Evolutionary conservation across 192 early-diverging fungal species (phyloP).

Genomic region (Umbelopsis vinacea): DNA sequence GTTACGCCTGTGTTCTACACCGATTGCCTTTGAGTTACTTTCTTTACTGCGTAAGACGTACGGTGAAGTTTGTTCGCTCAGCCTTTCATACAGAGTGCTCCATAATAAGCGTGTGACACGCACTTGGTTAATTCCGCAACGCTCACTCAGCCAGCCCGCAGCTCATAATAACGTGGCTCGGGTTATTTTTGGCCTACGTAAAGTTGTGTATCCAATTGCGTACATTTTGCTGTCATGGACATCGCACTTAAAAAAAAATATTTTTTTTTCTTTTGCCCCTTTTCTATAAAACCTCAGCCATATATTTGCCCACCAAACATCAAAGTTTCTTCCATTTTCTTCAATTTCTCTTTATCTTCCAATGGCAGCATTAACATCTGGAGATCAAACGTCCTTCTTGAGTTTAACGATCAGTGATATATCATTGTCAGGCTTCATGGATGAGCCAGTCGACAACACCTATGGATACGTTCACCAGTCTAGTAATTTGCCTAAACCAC

Average conservation of each 20-base stretch:
- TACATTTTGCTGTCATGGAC: not conserved
- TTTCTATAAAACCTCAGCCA: not conserved
- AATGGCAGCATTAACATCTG: slow-evolving; percentile 14
- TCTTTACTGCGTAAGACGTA: too few species aligned
- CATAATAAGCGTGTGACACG: too few species aligned
- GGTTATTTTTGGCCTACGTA: not conserved
- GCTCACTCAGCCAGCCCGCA: not conserved
- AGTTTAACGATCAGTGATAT: not conserved
- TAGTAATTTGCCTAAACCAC: slow-evolving; percentile 3
- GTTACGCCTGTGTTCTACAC: too few species aligned
- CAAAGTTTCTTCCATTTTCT: not conserved
- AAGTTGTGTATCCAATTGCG: not conserved
- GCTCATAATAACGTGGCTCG: not conserved
- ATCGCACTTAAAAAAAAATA: not conserved
- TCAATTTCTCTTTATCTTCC: not conserved
- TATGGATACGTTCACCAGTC: slow-evolving; percentile 10
- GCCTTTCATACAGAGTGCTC: not conserved
- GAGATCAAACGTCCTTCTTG: not conserved
- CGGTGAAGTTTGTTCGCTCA: not conserved
- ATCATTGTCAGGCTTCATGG: not conserved
- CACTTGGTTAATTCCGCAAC: too few species aligned
- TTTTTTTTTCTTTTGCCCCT: not conserved
- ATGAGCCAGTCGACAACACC: not conserved
- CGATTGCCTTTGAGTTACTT: too few species aligned
- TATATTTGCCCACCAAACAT: not conserved